A percentile compares a stretch with the other conserved stretches of the same genome.
phyloP scores from a whole-genome alignment of 2,329 filamentous ascomycete genomes.

The Claviceps arundinis region DNA sequence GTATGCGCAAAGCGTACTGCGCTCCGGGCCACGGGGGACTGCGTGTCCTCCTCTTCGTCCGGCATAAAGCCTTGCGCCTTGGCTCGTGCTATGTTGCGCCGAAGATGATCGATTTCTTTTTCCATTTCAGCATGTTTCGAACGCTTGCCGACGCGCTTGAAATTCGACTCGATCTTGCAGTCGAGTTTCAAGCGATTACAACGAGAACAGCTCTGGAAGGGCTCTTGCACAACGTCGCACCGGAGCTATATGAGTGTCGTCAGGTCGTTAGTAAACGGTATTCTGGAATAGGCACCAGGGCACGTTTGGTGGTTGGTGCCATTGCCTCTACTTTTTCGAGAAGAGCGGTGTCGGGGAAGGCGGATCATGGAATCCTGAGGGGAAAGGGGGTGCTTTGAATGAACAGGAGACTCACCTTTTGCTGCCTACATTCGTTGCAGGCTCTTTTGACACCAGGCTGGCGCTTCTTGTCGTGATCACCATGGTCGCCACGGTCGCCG shows the following conservation, averaged over 20 bases:
- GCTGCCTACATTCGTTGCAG: slow-evolving; percentile 75
- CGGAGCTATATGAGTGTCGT: slow-evolving; percentile 42
- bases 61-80: slow-evolving; percentile 43
- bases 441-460: slow-evolving; percentile 63
- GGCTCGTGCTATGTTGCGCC: slow-evolving; percentile 47
- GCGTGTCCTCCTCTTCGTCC: slow-evolving; percentile 43
- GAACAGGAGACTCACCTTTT: slow-evolving; percentile 48
- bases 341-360: background rate
- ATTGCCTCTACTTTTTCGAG: background rate
- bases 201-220: slow-evolving; percentile 63
- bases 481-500: slow-evolving; percentile 29
- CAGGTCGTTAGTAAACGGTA: background rate
- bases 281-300: background rate
- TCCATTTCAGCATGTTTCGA: slow-evolving; percentile 80
- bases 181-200: slow-evolving; percentile 69
- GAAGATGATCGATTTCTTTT: slow-evolving; percentile 60
- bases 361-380: background rate
- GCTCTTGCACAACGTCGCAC: slow-evolving; percentile 73
- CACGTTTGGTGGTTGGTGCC: too few relatives aligned
- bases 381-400: background rate
- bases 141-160: slow-evolving; percentile 72
- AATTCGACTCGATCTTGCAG: slow-evolving; percentile 80
- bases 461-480: slow-evolving; percentile 45
- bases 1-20: slow-evolving; percentile 45
- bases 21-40: slow-evolving; percentile 40